Conservation (phyloP, 371 early-diverging fungal genomes). For the Capillidium heterosporum region DNA sequence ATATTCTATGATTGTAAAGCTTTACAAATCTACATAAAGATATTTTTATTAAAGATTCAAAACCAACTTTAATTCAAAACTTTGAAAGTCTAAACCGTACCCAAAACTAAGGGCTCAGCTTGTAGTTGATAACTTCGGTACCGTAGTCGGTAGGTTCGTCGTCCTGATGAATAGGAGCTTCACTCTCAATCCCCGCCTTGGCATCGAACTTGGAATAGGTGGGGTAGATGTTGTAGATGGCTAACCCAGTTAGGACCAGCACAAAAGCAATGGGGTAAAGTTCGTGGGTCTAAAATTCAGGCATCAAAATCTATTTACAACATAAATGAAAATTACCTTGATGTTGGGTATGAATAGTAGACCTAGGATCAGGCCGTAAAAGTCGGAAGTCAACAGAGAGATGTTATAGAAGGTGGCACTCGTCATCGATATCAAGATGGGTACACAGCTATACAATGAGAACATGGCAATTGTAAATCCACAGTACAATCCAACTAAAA, state of each 20-base stretch:
- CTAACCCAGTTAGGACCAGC: slow-evolving; percentile 33
- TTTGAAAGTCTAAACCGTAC: too few relatives aligned
- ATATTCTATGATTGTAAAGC: too few relatives aligned
- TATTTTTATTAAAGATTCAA: too few relatives aligned
- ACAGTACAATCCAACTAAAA: slow-evolving; percentile 31
- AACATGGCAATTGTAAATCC: slow-evolving; percentile 45
- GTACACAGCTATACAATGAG: slow-evolving; percentile 39
- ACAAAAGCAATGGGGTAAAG: slow-evolving; percentile 47
- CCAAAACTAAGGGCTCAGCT: too few relatives aligned
- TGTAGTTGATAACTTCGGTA: too few relatives aligned
- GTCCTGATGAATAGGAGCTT: too few relatives aligned
- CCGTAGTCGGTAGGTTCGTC: too few relatives aligned
- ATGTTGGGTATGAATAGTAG: slow-evolving; percentile 34
- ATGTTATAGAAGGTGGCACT: slow-evolving; percentile 61
- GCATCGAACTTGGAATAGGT: slow-evolving; percentile 4
- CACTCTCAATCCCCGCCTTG: too few relatives aligned
- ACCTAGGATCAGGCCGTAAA: slow-evolving; percentile 52
- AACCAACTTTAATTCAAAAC: too few relatives aligned
- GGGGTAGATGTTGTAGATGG: slow-evolving; percentile 38
- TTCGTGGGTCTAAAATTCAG: slow-evolving; percentile 16
- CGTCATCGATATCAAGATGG: slow-evolving; percentile 39
- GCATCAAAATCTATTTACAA: neutral
- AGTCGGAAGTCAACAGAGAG: slow-evolving; percentile 54
- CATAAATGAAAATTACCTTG: slow-evolving; percentile 13
- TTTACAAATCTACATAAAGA: too few relatives aligned